Evolutionary conservation across 345 rosid genomes (phyloP), one percentile per base, ranked within the genome.

Genomic region (Geranium rotundifolium): DNA sequence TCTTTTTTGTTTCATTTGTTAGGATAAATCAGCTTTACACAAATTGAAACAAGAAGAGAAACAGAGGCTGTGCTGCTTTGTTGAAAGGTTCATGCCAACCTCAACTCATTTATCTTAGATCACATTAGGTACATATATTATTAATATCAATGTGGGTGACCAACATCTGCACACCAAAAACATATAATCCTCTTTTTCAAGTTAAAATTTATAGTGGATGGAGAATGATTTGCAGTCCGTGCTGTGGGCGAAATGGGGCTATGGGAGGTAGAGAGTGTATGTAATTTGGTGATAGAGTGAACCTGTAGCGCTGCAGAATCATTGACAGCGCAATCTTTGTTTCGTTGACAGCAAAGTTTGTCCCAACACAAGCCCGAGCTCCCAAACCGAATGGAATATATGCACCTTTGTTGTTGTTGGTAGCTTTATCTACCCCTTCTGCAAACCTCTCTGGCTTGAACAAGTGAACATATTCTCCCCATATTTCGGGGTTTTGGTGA

Each of bases 381-480:
- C 82, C 88, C 66, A 73, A 19, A 2, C 76, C 72, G 29, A 79
- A 81, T 1, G 84, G 82, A 17, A 75, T n/a, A 65, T 69, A 83
- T 41, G 69, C 80, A 4, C 65, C 71, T 1, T 31, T 19, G 58
- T 73, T 79, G 57, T 76, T 69, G 54, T 64, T 68, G 58, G 80
- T 79, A 39, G 88, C 85, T 54, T 73, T 77, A 41, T 76, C 80
- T 1, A 77, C 60, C 12, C 84, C 84, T 63, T 73, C 69, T 0
- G 76, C 66, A 52, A 79, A 81, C 61, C 88, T 73, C 61, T 81
- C 76, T 4, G 82, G 84, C 60, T 70, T 75, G 73, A 77, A 84
- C 39, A 63, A 67, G 39, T 73, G 66, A 12, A 29, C 76, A 63
- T 77, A 81, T 1, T 73, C 74, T 37, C 84, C 84, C 88, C 84